phyloP scores from a whole-genome alignment of 352 stramenopile genomes.

The Globisporangium rhizosaccharum region DNA sequence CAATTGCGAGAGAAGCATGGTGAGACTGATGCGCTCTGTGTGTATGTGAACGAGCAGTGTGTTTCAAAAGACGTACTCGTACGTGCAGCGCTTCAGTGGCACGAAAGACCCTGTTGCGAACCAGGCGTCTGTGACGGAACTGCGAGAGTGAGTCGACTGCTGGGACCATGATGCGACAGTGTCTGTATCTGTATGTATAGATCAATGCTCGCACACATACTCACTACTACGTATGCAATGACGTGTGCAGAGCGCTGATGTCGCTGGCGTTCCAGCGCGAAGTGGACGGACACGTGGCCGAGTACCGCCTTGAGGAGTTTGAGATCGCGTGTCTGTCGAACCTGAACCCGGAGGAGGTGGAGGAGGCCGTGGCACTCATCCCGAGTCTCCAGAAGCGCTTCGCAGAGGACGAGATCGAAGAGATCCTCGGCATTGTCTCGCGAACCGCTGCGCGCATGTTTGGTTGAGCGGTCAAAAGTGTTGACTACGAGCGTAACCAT shows the following conservation, averaged over 20 bases:
- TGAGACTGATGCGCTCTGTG: neutral
- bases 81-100: slow-evolving; percentile 87
- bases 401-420: slow-evolving; percentile 86
- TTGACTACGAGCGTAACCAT: no score
- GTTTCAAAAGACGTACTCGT: slow-evolving; percentile 91
- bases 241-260: slow-evolving; percentile 61
- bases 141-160: slow-evolving; percentile 64
- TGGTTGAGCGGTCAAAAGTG: slow-evolving; percentile 21
- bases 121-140: slow-evolving; percentile 84
- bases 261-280: slow-evolving; percentile 81
- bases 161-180: neutral
- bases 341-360: slow-evolving; percentile 85
- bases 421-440: slow-evolving; percentile 86
- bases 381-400: slow-evolving; percentile 87
- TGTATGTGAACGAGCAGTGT: slow-evolving; percentile 34
- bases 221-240: neutral
- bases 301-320: slow-evolving; percentile 86
- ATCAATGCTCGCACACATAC: neutral
- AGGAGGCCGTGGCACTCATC: slow-evolving; percentile 85
- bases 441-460: slow-evolving; percentile 86
- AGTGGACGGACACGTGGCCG: slow-evolving; percentile 55
- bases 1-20: neutral
- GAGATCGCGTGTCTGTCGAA: slow-evolving; percentile 89
- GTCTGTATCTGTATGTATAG: neutral
- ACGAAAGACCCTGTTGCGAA: slow-evolving; percentile 90